Percentiles rank a stretch among this genome's conserved stretches.
phyloP scores from a whole-genome alignment of 805 yeast genomes.

The Pichia exigua region DNA sequence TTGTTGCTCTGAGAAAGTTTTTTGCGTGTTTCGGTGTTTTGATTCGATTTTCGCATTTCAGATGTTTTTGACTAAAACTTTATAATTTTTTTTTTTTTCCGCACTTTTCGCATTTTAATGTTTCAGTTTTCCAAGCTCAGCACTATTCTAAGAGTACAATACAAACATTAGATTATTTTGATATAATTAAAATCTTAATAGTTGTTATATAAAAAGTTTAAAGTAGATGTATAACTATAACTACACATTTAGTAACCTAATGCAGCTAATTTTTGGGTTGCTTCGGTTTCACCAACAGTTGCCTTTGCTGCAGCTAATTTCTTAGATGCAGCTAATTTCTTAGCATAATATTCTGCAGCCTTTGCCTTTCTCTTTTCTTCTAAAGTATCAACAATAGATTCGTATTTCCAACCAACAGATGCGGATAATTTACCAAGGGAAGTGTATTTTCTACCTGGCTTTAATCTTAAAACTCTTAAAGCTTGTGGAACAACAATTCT shows the following conservation, averaged over 20 bases:
- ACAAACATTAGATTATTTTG: neutral
- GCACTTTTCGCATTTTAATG: too few species aligned
- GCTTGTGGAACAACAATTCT: constrained; percentile 99
- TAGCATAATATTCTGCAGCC: constrained; percentile 98
- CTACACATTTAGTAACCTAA: constrained; percentile 78
- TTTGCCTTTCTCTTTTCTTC: constrained; percentile 99
- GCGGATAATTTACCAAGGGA: constrained; percentile 93
- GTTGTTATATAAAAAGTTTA: neutral
- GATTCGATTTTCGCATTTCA: too few species aligned
- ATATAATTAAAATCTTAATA: neutral
- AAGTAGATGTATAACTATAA: neutral
- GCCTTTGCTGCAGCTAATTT: constrained; percentile 83
- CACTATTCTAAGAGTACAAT: too few species aligned
- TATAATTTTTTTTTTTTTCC: too few species aligned
- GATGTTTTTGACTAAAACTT: too few species aligned
- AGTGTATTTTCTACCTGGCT: constrained; percentile 99
- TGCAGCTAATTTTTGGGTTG: constrained; percentile 87
- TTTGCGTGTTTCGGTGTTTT: too few species aligned
- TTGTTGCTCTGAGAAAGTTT: too few species aligned
- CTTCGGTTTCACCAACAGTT: constrained; percentile 84
- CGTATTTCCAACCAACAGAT: constrained; percentile 99
- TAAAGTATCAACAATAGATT: constrained; percentile 91
- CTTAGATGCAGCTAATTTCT: constrained; percentile 94
- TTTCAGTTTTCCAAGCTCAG: too few species aligned
- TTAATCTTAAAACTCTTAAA: constrained; percentile 96